A percentile compares a stretch with the other conserved stretches of the same genome.
These are phyloP conservation scores for Wilcoxina mikolae DNA, from an alignment of 495 filamentous ascomycete genomes.

Conservation along the genomic window DNA sequence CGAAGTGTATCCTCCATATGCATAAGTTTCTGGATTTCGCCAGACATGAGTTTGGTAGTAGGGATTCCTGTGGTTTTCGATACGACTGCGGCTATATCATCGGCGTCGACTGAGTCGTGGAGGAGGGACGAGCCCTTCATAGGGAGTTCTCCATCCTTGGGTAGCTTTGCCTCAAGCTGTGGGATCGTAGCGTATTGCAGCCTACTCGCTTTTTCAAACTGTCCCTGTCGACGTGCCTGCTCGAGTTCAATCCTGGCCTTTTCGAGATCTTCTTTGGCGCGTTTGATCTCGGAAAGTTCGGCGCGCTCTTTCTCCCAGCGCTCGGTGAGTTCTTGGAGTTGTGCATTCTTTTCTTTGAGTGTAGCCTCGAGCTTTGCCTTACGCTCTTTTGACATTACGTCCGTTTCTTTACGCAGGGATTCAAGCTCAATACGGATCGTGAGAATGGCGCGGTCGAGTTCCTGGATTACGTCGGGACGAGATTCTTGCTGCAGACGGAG, in stretches of 20 bases:
- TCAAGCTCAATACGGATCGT: conserved; percentile 96
- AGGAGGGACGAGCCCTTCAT: conserved; percentile 46
- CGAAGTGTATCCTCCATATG: conserved; percentile 87
- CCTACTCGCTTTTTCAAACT: conserved; percentile 78
- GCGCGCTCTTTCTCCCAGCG: conserved; percentile 82
- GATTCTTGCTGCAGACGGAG: conserved; percentile 89
- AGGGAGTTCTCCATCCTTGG: conserved; percentile 49
- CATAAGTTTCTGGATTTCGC: conserved; percentile 81
- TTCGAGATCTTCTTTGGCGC: conserved; percentile 70
- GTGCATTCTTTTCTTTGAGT: conserved; percentile 57
- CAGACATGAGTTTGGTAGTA: conserved; percentile 74
- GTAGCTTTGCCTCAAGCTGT: conserved; percentile 57
- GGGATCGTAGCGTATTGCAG: conserved; percentile 78
- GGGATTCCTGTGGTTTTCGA: conserved; percentile 86
- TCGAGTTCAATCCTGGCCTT: conserved; percentile 72
- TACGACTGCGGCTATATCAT: conserved; percentile 88
- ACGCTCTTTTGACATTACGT: conserved; percentile 74
- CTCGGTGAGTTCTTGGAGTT: conserved; percentile 49
- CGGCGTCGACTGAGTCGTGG: conserved; percentile 81
- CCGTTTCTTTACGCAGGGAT: conserved; percentile 86
- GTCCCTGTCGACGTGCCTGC: conserved; percentile 72
- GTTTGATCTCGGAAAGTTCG: conserved; percentile 74
- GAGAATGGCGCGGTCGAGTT: conserved; percentile 84
- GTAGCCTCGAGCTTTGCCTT: conserved; percentile 65
- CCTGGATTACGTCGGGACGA: conserved; percentile 82